A percentile compares a stretch with the other conserved stretches of the same genome.
Conservation (phyloP, 2,329 filamentous ascomycete species). For the Stagonosporopsis tanaceti region DNA sequence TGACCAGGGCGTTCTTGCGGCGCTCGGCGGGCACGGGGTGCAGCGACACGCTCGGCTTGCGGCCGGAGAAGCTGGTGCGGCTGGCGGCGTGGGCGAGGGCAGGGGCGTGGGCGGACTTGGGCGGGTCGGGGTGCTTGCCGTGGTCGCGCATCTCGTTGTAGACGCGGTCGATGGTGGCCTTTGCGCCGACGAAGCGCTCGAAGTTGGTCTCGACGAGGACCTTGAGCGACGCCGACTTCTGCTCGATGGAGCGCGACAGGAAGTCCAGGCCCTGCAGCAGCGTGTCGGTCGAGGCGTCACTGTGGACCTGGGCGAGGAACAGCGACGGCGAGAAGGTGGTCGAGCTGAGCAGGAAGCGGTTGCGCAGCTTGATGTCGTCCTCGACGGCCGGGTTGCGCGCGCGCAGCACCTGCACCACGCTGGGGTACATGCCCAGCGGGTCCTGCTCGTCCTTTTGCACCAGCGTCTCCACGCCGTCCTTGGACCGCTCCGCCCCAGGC, state of each 20-base stretch:
- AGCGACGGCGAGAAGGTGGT: constrained; percentile 92
- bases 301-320: constrained; percentile 92
- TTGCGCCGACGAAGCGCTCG: constrained; percentile 95
- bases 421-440: constrained; percentile 85
- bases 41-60: constrained; percentile 55
- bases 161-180: constrained; percentile 97
- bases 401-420: constrained; percentile 82
- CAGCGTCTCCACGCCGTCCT: constrained; percentile 74
- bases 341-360: constrained; percentile 93
- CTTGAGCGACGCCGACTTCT: constrained; percentile 96
- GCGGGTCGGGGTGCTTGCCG: constrained; percentile 60
- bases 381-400: constrained; percentile 81
- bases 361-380: constrained; percentile 81
- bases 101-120: constrained; percentile 65
- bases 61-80: constrained; percentile 63
- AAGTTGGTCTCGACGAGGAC: constrained; percentile 97
- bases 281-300: constrained; percentile 80
- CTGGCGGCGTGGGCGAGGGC: constrained; percentile 61
- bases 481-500: constrained; percentile 72
- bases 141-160: constrained; percentile 93
- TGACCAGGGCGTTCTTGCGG: constrained; percentile 88
- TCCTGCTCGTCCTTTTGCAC: constrained; percentile 93
- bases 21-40: constrained; percentile 57
- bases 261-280: constrained; percentile 84
- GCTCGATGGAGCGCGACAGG: constrained; percentile 90